Conservation (phyloP, 2,329 filamentous ascomycete species). For the Rhexocercosporidium sp. region DNA sequence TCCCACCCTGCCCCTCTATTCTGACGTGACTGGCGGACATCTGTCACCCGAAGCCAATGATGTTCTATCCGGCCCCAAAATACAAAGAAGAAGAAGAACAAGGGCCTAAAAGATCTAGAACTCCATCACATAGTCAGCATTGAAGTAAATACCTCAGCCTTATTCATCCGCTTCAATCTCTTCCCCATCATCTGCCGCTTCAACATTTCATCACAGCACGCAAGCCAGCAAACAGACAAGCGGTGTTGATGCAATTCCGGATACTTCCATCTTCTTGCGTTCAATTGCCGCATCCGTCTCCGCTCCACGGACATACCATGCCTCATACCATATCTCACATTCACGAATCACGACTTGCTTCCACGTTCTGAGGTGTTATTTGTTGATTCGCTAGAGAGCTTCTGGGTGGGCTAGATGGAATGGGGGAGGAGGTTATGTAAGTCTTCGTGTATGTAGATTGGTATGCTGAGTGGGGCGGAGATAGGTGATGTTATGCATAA, state of each 20-base stretch:
- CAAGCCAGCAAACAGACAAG: not conserved
- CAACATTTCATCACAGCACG: not conserved
- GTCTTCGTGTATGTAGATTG: not conserved
- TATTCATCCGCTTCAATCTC: not conserved
- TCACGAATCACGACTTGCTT: not conserved
- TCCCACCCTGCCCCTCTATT: constrained; percentile 8
- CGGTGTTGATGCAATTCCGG: not conserved
- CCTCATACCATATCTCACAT: not conserved
- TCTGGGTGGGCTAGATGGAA: not conserved
- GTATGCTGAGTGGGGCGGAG: not conserved
- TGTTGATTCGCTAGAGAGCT: not conserved
- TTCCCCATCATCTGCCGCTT: not conserved
- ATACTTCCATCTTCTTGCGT: not conserved
- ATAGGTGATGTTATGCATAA: not conserved
- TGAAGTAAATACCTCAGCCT: constrained; percentile 1
- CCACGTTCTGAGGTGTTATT: not conserved
- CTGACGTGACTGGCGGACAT: not conserved
- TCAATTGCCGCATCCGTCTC: not conserved
- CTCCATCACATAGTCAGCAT: not conserved
- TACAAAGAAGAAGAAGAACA: not conserved
- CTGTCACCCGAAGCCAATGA: not conserved
- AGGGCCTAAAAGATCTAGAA: not conserved
- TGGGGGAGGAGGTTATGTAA: not conserved
- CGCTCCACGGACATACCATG: constrained; percentile 1
- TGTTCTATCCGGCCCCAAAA: not conserved